Conservation (phyloP, 2,329 filamentous ascomycete genomes). For the Acrodontium crateriforme region DNA sequence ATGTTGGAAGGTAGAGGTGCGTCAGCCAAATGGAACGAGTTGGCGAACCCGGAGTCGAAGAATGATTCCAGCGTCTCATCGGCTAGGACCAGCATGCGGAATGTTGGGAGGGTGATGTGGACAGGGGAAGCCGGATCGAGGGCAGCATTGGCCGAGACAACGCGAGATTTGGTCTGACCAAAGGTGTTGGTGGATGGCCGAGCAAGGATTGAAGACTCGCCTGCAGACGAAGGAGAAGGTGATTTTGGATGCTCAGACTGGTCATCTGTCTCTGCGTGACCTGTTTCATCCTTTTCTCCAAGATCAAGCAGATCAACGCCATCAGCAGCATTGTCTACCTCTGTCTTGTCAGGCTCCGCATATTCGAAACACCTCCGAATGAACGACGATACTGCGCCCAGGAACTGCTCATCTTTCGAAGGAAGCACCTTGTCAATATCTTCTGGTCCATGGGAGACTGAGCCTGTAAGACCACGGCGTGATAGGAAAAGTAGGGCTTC, state of each 20-base stretch:
- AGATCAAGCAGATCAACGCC: constrained; percentile 53
- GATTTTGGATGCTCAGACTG: constrained; percentile 2
- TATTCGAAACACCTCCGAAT: constrained; percentile 96
- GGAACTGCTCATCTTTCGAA: constrained; percentile 71
- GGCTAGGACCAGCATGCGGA: constrained; percentile 95
- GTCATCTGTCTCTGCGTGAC: constrained; percentile 16
- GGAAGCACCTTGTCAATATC: constrained; percentile 22
- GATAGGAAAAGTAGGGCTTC: constrained; percentile 89
- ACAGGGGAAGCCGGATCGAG: constrained; percentile 86
- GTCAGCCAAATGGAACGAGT: constrained; percentile 79
- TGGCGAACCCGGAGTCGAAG: constrained; percentile 89
- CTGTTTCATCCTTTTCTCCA: constrained; percentile 35
- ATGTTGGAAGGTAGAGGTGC: constrained; percentile 35
- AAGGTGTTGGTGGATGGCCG: constrained; percentile 19
- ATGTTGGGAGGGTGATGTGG: constrained; percentile 91
- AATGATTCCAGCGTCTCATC: constrained; percentile 94
- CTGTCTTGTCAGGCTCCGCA: constrained; percentile 57
- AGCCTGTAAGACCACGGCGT: constrained; percentile 59
- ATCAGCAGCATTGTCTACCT: constrained; percentile 53
- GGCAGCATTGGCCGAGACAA: constrained; percentile 72
- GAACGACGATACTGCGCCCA: constrained; percentile 88
- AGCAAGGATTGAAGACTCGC: constrained; percentile 14
- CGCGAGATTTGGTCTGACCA: constrained; percentile 22
- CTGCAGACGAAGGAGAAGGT: neutral
- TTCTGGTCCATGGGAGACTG: constrained; percentile 4